phyloP scores from a whole-genome alignment of 2,329 filamentous ascomycete genomes.

The Curvularia hawaiiensis region DNA sequence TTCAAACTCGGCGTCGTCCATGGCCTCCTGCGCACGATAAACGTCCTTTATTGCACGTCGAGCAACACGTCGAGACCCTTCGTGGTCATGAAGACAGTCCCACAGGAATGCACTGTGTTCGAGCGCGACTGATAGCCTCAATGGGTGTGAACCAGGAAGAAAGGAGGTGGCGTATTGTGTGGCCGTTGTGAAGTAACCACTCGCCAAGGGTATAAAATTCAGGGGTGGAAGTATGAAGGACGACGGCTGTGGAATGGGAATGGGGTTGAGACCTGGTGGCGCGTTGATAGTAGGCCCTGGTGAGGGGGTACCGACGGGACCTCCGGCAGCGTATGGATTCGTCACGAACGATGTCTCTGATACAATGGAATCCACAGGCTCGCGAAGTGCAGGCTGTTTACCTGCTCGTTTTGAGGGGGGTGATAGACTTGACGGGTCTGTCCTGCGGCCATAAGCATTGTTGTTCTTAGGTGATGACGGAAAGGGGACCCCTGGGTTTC shows the following conservation, averaged over 20 bases:
- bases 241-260: constrained; percentile 54
- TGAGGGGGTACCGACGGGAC: constrained; percentile 50
- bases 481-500: constrained; percentile 31
- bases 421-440: constrained; percentile 32
- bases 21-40: constrained; percentile 86
- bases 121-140: constrained; percentile 86
- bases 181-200: constrained; percentile 79
- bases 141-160: constrained; percentile 85
- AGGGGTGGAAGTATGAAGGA: constrained; percentile 79
- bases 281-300: constrained; percentile 48
- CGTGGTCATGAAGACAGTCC: constrained; percentile 85
- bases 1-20: constrained; percentile 94
- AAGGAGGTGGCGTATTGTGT: constrained; percentile 73
- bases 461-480: constrained; percentile 30
- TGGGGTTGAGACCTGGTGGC: constrained; percentile 53
- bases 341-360: constrained; percentile 58
- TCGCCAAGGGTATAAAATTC: constrained; percentile 84
- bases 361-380: constrained; percentile 55
- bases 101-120: constrained; percentile 94
- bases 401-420: constrained; percentile 42
- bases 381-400: constrained; percentile 51
- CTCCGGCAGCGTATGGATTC: constrained; percentile 52
- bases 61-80: constrained; percentile 76
- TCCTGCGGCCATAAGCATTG: constrained; percentile 34
- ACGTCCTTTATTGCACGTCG: constrained; percentile 86